Percentiles rank a stretch among this genome's conserved stretches.
These are phyloP conservation scores for Phytopythium cucurbitacearum DNA, from an alignment of 352 stramenopile species.

Conservation along the genomic window DNA sequence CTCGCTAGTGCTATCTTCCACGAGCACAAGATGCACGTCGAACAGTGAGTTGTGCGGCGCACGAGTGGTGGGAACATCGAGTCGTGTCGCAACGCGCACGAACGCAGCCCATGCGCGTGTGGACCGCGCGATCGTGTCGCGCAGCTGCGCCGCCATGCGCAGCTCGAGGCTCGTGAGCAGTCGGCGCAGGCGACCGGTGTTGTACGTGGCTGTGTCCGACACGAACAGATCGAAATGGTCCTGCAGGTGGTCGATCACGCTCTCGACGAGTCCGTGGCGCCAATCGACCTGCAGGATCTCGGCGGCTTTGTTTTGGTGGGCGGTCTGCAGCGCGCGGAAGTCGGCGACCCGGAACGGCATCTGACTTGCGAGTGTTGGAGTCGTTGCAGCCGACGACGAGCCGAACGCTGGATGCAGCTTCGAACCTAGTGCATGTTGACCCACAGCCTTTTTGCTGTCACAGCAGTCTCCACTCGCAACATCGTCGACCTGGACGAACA, in stretches of 20 bases:
- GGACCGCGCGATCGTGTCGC: constrained; percentile 58
- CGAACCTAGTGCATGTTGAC: neutral
- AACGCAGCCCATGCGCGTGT: constrained; percentile 61
- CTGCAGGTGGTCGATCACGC: constrained; percentile 92
- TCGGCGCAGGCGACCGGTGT: constrained; percentile 46
- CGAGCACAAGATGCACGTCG: constrained; percentile 63
- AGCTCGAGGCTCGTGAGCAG: constrained; percentile 85
- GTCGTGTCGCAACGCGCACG: constrained; percentile 15
- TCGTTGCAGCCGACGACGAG: neutral
- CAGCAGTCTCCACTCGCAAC: neutral
- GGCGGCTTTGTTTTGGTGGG: constrained; percentile 68
- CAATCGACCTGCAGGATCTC: constrained; percentile 86
- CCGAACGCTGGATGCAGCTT: neutral
- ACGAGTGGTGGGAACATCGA: constrained; percentile 8
- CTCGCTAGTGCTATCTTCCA: constrained; percentile 16
- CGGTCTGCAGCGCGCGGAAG: constrained; percentile 77
- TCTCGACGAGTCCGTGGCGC: constrained; percentile 87
- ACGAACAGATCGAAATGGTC: constrained; percentile 93
- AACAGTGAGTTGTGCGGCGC: constrained; percentile 74
- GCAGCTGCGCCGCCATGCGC: constrained; percentile 82
- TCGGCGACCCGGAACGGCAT: constrained; percentile 83
- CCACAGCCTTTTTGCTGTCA: too few species aligned
- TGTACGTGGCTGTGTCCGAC: constrained; percentile 64
- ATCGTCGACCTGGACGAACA: constrained; percentile 60
- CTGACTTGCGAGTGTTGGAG: constrained; percentile 33